phyloP scores from a whole-genome alignment of 2,329 filamentous ascomycete species.

The Exophiala viscosa region DNA sequence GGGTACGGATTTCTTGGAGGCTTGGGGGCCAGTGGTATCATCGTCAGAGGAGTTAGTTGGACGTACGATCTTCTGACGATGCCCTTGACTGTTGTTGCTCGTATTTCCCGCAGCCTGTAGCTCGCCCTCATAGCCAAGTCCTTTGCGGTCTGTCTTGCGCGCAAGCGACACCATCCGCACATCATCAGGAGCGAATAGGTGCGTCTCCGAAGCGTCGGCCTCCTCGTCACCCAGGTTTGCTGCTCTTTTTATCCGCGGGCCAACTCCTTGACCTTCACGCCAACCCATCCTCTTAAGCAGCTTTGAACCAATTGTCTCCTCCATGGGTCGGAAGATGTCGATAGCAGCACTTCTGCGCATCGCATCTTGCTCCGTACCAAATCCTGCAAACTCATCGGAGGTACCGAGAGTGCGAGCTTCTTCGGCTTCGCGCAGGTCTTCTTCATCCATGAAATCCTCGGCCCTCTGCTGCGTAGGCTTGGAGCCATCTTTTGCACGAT shows the following conservation, averaged over 20 bases:
- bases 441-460: conserved; percentile 98
- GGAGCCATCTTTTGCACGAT: conserved; percentile 68
- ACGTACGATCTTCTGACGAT: not conserved
- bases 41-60: conserved; percentile 31
- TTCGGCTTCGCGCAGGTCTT: conserved; percentile 82
- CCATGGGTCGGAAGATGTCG: conserved; percentile 67
- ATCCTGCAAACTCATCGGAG: conserved; percentile 66
- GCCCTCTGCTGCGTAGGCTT: conserved; percentile 55
- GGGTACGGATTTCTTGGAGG: conserved; percentile 32
- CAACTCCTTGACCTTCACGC: conserved; percentile 89
- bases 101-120: conserved; percentile 31
- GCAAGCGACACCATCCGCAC: conserved; percentile 57
- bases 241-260: conserved; percentile 73
- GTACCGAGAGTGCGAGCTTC: conserved; percentile 74
- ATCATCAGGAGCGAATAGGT: conserved; percentile 84
- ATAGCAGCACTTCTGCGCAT: conserved; percentile 56
- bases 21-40: conserved; percentile 34
- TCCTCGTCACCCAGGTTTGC: conserved; percentile 57
- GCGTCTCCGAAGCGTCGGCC: conserved; percentile 47
- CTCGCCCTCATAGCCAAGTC: conserved; percentile 45
- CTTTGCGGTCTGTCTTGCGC: conserved; percentile 45
- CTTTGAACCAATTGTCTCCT: conserved; percentile 82
- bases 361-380: conserved; percentile 63
- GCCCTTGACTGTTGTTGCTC: not conserved
- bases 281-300: conserved; percentile 91